phyloP scores from a whole-genome alignment of 805 yeast genomes.

The Soucietia sequanensis region DNA sequence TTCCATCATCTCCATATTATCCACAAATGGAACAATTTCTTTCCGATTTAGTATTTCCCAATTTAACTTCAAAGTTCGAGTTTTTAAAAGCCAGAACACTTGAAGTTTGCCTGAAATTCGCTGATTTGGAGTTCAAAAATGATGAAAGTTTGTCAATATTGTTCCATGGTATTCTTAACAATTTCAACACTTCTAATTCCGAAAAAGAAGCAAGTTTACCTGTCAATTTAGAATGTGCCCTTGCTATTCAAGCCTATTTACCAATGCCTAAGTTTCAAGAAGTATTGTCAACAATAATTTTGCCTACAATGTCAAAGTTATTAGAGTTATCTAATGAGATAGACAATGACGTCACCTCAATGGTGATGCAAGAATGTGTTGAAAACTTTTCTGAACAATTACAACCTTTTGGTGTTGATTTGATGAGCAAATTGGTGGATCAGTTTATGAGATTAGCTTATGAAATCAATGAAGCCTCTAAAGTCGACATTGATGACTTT shows the following conservation, averaged over 20 bases:
- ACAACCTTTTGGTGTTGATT: slow-evolving; percentile 72
- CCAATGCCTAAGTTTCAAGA: slow-evolving; percentile 63
- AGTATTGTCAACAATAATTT: slow-evolving; percentile 64
- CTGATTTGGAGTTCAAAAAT: slow-evolving; percentile 52
- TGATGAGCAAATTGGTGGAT: slow-evolving; percentile 56
- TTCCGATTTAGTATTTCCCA: slow-evolving; percentile 64
- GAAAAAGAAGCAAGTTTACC: slow-evolving; percentile 49
- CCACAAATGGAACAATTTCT: slow-evolving; percentile 70
- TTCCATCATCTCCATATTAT: slow-evolving; percentile 54
- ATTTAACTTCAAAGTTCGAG: slow-evolving; percentile 56
- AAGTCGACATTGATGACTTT: slow-evolving; percentile 24
- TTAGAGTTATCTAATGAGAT: slow-evolving; percentile 72
- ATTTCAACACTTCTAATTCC: slow-evolving; percentile 20
- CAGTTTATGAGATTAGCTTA: slow-evolving; percentile 54
- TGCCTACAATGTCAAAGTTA: slow-evolving; percentile 79
- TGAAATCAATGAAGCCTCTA: slow-evolving; percentile 53
- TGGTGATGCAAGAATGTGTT: slow-evolving; percentile 94
- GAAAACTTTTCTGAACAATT: slow-evolving; percentile 84
- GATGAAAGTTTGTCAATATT: slow-evolving; percentile 20
- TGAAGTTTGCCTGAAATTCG: slow-evolving; percentile 63
- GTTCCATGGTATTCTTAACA: slow-evolving; percentile 33
- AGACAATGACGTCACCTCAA: slow-evolving; percentile 83
- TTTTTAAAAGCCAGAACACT: slow-evolving; percentile 77
- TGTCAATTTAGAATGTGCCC: slow-evolving; percentile 77
- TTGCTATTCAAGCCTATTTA: slow-evolving; percentile 80